A percentile compares a stretch with the other conserved stretches of the same genome.
These are phyloP conservation scores for Debaryomyces tyrocola DNA, from an alignment of 805 yeast genomes.

Conservation along the genomic window DNA sequence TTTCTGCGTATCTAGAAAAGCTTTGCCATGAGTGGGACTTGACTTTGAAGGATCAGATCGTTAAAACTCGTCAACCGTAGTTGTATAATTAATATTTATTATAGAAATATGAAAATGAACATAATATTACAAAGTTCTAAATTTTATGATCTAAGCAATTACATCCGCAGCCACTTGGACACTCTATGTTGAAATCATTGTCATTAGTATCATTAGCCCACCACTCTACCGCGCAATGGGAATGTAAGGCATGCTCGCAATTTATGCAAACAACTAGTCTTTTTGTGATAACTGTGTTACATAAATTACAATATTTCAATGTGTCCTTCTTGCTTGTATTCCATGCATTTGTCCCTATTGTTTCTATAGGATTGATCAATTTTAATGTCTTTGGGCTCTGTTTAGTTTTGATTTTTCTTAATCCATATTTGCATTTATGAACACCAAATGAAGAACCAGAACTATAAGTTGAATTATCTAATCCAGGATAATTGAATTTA, in stretches of 20 bases:
- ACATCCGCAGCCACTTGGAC: constrained; percentile 90
- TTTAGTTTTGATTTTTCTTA: constrained; percentile 18
- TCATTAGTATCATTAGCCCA: constrained; percentile 45
- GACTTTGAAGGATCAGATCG: constrained; percentile 70
- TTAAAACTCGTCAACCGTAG: constrained; percentile 41
- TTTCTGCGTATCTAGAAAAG: constrained; percentile 59
- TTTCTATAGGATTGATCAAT: constrained; percentile 24
- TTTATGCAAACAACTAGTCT: constrained; percentile 64
- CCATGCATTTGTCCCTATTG: constrained; percentile 31
- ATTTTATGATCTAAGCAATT: constrained; percentile 45
- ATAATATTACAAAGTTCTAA: neutral
- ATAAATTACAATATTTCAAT: constrained; percentile 58
- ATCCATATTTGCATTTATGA: constrained; percentile 37
- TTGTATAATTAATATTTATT: neutral
- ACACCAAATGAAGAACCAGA: constrained; percentile 25
- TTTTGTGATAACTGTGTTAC: constrained; percentile 60
- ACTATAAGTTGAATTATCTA: constrained; percentile 1
- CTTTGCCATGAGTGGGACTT: constrained; percentile 71
- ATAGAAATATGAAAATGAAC: neutral
- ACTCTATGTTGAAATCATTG: constrained; percentile 36
- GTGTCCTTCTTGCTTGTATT: constrained; percentile 21
- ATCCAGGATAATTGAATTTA: constrained; percentile 54
- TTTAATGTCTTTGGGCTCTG: constrained; percentile 18
- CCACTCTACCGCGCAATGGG: constrained; percentile 79
- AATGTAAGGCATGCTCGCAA: constrained; percentile 80